Percentiles rank a stretch among this genome's conserved stretches.
These are phyloP conservation scores for Caloboletus firmus DNA, from an alignment of 1,284 basidiomycete genomes.

Conservation along the genomic window DNA sequence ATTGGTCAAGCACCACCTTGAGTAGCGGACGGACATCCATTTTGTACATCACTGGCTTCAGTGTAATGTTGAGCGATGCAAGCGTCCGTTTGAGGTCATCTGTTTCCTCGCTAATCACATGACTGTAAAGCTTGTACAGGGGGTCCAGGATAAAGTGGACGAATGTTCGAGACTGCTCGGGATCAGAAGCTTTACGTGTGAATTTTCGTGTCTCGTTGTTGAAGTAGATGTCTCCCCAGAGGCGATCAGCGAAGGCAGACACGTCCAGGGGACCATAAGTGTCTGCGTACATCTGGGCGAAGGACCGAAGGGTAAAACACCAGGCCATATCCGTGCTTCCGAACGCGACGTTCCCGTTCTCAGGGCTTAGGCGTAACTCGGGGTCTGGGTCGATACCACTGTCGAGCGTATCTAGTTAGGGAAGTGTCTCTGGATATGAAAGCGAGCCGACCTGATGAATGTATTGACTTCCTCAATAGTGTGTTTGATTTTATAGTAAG, in stretches of 20 bases:
- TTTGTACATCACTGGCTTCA: conserved; percentile 95
- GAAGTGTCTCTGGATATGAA: neutral
- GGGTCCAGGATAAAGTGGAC: conserved; percentile 97
- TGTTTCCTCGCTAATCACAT: conserved; percentile 91
- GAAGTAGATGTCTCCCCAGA: conserved; percentile 99
- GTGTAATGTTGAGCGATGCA: conserved; percentile 75
- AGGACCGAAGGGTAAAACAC: conserved; percentile 94
- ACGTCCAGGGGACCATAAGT: conserved; percentile 80
- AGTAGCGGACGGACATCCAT: conserved; percentile 96
- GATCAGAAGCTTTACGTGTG: conserved; percentile 78
- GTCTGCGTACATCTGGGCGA: conserved; percentile 96
- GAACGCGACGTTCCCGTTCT: conserved; percentile 96
- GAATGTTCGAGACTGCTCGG: conserved; percentile 84
- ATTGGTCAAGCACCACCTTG: conserved; percentile 92
- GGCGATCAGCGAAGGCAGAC: conserved; percentile 72
- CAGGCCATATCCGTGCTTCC: conserved; percentile 96
- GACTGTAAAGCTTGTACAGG: conserved; percentile 95
- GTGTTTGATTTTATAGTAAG: conserved; percentile 98
- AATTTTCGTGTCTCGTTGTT: conserved; percentile 84
- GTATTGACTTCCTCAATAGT: conserved; percentile 99
- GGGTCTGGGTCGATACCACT: conserved; percentile 90
- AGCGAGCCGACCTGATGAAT: conserved; percentile 72
- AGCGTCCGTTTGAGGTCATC: conserved; percentile 83
- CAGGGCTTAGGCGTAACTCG: conserved; percentile 85
- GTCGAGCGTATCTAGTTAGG: conserved; percentile 8